A percentile compares a stretch with the other conserved stretches of the same genome.
Conservation (phyloP, 2,329 filamentous ascomycete species). For the Didymella keratinophila region DNA sequence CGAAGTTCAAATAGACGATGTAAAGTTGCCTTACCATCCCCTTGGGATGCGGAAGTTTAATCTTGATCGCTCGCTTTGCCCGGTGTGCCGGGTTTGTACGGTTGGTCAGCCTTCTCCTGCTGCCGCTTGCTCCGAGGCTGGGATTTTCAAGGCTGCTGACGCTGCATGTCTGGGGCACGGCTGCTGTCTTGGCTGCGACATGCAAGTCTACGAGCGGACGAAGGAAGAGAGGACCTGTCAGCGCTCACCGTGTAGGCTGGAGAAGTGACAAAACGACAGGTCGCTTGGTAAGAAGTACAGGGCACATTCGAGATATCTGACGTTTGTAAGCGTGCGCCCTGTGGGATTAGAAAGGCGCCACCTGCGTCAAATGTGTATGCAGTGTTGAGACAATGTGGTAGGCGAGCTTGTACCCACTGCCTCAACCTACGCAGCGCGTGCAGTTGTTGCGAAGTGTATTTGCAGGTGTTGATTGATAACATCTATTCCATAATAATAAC, state of each 20-base stretch:
- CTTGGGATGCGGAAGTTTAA: constrained; percentile 12
- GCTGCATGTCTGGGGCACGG: not conserved
- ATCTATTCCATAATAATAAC: constrained; percentile 12
- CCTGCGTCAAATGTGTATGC: constrained; percentile 13
- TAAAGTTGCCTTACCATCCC: constrained; percentile 5
- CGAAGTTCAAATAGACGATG: not conserved
- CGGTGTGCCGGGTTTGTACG: constrained; percentile 7
- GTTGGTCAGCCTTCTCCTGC: not conserved
- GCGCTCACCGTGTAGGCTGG: not conserved
- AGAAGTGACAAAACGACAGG: not conserved
- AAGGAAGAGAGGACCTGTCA: not conserved
- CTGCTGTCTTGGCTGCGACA: not conserved
- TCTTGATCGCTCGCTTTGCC: constrained; percentile 16
- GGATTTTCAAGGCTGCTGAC: not conserved
- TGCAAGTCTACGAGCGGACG: not conserved
- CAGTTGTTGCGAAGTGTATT: not conserved
- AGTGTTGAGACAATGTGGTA: not conserved
- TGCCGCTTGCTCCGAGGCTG: not conserved
- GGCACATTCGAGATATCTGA: constrained; percentile 3
- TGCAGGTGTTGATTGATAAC: constrained; percentile 3
- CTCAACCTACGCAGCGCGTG: not conserved
- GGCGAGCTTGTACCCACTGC: constrained; percentile 1
- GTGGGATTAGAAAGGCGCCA: constrained; percentile 4
- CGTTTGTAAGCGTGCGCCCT: not conserved
- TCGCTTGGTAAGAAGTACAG: not conserved